Percentiles rank a stretch among this genome's conserved stretches.
Evolutionary conservation across 2,329 filamentous ascomycete genomes (phyloP).

Genomic region (Westerdykella sp.): DNA sequence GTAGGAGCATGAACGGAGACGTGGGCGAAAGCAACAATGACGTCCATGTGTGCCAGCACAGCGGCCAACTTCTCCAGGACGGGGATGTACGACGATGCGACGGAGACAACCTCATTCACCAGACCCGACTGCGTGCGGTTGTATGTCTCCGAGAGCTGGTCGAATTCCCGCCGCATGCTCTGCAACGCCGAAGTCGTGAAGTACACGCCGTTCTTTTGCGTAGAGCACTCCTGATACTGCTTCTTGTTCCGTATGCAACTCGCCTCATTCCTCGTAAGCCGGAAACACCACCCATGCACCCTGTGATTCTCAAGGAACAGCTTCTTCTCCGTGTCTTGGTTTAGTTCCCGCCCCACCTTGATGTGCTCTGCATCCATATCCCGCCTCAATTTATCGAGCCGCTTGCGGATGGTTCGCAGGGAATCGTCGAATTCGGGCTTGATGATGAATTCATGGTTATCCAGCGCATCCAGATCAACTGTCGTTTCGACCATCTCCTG

Average conservation of each 20-base stretch:
- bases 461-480: constrained; percentile 87
- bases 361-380: constrained; percentile 81
- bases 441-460: constrained; percentile 98
- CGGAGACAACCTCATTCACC: constrained; percentile 84
- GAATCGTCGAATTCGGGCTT: constrained; percentile 95
- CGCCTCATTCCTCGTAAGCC: constrained; percentile 83
- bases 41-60: constrained; percentile 87
- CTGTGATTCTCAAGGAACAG: constrained; percentile 95
- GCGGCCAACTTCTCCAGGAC: constrained; percentile 84
- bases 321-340: constrained; percentile 95
- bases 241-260: constrained; percentile 88
- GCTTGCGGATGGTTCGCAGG: constrained; percentile 80
- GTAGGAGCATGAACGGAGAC: constrained; percentile 88
- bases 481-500: constrained; percentile 99
- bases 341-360: constrained; percentile 70
- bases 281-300: constrained; percentile 94
- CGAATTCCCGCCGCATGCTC: constrained; percentile 77
- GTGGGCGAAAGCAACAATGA: constrained; percentile 90
- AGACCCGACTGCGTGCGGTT: constrained; percentile 88
- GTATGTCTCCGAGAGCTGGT: constrained; percentile 90
- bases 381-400: constrained; percentile 74
- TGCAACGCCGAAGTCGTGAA: constrained; percentile 85
- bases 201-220: constrained; percentile 98
- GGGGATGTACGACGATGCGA: constrained; percentile 90
- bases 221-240: constrained; percentile 88